A percentile compares a stretch with the other conserved stretches of the same genome.
phyloP scores from a whole-genome alignment of 2,329 filamentous ascomycete genomes.

The Meredithiella fracta region DNA sequence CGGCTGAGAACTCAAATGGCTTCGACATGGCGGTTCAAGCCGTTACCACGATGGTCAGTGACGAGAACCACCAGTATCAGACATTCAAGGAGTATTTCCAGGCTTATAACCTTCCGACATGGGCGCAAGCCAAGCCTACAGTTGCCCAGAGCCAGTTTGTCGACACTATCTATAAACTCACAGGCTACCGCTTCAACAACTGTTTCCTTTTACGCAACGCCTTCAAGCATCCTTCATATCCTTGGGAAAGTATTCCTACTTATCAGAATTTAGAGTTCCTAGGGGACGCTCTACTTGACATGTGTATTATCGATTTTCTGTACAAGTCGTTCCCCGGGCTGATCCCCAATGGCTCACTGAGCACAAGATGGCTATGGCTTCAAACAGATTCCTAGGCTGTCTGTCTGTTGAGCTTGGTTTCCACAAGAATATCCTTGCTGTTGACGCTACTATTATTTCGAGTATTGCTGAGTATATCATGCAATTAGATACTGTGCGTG shows the following conservation, averaged over 20 bases:
- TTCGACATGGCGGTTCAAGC: constrained; percentile 44
- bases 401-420: constrained; percentile 65
- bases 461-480: constrained; percentile 10
- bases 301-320: constrained; percentile 68
- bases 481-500: constrained; percentile 21
- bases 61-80: constrained; percentile 50
- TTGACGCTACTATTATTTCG: constrained; percentile 25
- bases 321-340: constrained; percentile 60
- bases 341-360: constrained; percentile 96
- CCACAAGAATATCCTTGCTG: constrained; percentile 51
- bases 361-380: constrained; percentile 99
- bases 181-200: constrained; percentile 50
- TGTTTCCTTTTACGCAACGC: constrained; percentile 66
- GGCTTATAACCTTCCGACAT: constrained; percentile 51
- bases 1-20: constrained; percentile 15
- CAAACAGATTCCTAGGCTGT: constrained; percentile 81
- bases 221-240: constrained; percentile 76
- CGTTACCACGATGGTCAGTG: constrained; percentile 54
- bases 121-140: constrained; percentile 46
- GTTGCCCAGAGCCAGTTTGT: constrained; percentile 55
- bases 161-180: constrained; percentile 40
- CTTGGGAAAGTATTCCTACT: constrained; percentile 57
- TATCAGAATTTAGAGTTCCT: constrained; percentile 90
- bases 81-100: constrained; percentile 58
- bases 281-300: constrained; percentile 75